phyloP scores from a whole-genome alignment of 768 basidiomycete genomes.

The Lactarius psammicola region DNA sequence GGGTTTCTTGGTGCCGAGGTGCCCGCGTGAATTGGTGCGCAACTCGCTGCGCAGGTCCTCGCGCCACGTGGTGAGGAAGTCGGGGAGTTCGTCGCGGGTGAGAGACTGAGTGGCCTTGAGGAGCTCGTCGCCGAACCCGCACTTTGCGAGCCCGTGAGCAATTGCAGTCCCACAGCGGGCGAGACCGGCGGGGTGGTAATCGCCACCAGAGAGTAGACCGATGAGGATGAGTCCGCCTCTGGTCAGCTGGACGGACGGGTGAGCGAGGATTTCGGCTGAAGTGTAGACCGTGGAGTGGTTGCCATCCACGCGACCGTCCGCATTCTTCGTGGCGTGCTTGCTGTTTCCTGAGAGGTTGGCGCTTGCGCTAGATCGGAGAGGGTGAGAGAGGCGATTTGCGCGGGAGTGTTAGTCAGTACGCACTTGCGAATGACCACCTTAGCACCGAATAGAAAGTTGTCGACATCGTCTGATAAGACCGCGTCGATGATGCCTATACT shows the following conservation, averaged over 20 bases:
- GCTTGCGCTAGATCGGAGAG: slow-evolving; percentile 49
- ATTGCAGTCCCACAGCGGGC: slow-evolving; percentile 65
- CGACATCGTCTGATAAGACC: slow-evolving; percentile 89
- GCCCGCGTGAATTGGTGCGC: slow-evolving; percentile 61
- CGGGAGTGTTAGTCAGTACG: slow-evolving; percentile 23
- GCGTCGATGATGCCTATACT: slow-evolving; percentile 81
- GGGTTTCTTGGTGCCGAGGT: slow-evolving; percentile 61
- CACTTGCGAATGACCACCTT: slow-evolving; percentile 82
- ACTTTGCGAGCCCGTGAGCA: slow-evolving; percentile 74
- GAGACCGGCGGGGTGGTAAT: slow-evolving; percentile 77
- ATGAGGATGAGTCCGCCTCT: slow-evolving; percentile 74
- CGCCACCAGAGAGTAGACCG: slow-evolving; percentile 84
- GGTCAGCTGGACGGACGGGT: slow-evolving; percentile 52
- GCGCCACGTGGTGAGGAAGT: slow-evolving; percentile 64
- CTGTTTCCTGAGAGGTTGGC: slow-evolving; percentile 72
- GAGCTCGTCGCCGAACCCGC: slow-evolving; percentile 75
- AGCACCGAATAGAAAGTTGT: slow-evolving; percentile 89
- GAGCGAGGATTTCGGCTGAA: slow-evolving; percentile 42
- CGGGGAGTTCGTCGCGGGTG: slow-evolving; percentile 41
- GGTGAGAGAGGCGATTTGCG: not conserved
- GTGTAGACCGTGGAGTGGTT: slow-evolving; percentile 54
- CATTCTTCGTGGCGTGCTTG: slow-evolving; percentile 58
- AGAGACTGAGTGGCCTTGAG: slow-evolving; percentile 56
- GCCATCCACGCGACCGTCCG: slow-evolving; percentile 69
- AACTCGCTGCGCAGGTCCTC: slow-evolving; percentile 60